Conservation (phyloP, 2,329 filamentous ascomycete species). For the Peltaster fructicola region DNA sequence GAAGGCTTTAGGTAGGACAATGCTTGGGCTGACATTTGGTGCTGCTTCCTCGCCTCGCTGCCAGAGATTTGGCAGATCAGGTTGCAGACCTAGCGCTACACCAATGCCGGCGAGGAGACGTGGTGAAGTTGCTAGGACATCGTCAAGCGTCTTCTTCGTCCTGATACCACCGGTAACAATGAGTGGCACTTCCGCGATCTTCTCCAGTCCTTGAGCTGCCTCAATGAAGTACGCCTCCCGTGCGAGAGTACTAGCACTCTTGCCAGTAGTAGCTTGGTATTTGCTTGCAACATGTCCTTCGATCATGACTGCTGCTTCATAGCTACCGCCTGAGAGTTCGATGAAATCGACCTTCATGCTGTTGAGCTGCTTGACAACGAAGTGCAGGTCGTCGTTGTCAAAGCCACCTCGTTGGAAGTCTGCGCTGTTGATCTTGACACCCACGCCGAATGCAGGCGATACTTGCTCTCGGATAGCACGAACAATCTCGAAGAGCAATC, state of each 20-base stretch:
- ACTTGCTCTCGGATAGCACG: conserved; percentile 6
- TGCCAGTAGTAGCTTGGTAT: conserved; percentile 17
- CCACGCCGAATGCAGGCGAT: conserved; percentile 6
- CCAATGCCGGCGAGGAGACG: conserved; percentile 5
- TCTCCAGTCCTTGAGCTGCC: conserved; percentile 4
- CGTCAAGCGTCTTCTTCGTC: conserved; percentile 3
- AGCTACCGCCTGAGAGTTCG: conserved; percentile 7
- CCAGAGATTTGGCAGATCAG: conserved; percentile 7
- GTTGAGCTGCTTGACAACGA: conserved; percentile 5
- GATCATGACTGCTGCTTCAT: not conserved
- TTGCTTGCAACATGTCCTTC: conserved; percentile 4
- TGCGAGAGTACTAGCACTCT: conserved; percentile 3
- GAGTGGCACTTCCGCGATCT: conserved; percentile 5
- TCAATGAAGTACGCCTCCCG: conserved; percentile 7
- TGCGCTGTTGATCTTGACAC: conserved; percentile 7
- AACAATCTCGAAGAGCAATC: conserved; percentile 21
- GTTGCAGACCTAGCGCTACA: conserved; percentile 5
- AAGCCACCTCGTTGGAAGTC: conserved; percentile 7
- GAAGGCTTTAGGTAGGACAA: conserved; percentile 3
- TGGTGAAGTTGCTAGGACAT: conserved; percentile 3
- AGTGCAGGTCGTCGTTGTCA: conserved; percentile 5
- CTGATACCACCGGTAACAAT: conserved; percentile 7
- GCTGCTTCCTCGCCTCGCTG: conserved; percentile 4
- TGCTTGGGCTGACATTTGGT: not conserved
- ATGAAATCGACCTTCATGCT: conserved; percentile 6